phyloP scores from a whole-genome alignment of 768 basidiomycete genomes.

The Roridomyces roridus region DNA sequence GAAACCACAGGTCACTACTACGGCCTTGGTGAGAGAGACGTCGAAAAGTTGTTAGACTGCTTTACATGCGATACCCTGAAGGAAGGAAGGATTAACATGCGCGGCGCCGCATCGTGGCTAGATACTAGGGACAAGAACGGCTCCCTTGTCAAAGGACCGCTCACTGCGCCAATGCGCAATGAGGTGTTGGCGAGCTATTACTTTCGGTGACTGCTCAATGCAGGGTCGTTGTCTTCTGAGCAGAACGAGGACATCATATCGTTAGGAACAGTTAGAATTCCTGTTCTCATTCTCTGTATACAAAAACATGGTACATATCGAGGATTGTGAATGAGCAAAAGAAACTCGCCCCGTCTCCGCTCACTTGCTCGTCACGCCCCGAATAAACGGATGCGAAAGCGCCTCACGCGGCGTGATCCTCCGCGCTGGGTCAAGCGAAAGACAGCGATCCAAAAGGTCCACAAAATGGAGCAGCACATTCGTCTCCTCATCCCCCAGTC shows the following conservation, averaged over 20 bases:
- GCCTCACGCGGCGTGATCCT: constrained; percentile 95
- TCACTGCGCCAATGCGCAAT: no score
- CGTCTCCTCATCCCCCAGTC: constrained; percentile 88
- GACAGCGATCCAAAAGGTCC: constrained; percentile 90
- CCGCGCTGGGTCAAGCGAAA: constrained; percentile 82
- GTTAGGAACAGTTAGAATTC: no score
- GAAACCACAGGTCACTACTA: constrained; percentile 3
- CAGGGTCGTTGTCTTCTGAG: no score
- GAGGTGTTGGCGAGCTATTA: no score
- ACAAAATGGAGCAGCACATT: constrained; percentile 82
- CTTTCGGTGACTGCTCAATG: no score
- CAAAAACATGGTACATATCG: constrained; percentile 1
- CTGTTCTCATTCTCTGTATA: neutral
- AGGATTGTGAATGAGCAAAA: neutral
- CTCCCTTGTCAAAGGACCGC: no score
- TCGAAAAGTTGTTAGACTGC: neutral
- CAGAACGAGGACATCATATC: no score
- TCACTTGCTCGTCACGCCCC: constrained; percentile 45
- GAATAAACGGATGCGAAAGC: constrained; percentile 84
- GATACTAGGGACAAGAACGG: no score
- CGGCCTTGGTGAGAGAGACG: constrained; percentile 1
- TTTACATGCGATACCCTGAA: no score
- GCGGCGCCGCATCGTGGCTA: no score
- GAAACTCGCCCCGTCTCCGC: constrained; percentile 4
- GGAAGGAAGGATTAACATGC: no score